Conservation (phyloP, 306 rosid genomes). For the Corylus heterophylla region DNA sequence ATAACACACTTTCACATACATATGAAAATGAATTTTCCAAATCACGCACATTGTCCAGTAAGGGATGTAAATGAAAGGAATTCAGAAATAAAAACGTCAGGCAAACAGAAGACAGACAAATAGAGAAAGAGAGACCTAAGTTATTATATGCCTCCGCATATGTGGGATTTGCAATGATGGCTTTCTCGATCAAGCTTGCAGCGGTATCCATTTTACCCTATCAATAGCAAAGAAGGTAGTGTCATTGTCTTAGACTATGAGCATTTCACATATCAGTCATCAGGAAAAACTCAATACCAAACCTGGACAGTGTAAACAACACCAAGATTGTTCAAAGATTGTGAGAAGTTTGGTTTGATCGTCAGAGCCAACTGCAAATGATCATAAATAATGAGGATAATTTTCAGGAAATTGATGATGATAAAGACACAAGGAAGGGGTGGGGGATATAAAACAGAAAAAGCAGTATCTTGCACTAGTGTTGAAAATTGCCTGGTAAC, state of each 20-base stretch:
- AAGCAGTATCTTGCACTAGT: background rate
- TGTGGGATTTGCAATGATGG: conserved; percentile 93
- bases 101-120: background rate
- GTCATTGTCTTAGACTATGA: conserved; percentile 18
- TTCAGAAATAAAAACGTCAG: conserved; percentile 7
- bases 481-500: conserved; percentile 80
- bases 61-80: background rate
- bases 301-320: conserved; percentile 99
- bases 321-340: conserved; percentile 97
- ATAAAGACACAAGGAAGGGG: background rate
- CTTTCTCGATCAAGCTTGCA: conserved; percentile 98
- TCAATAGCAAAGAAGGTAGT: conserved; percentile 31
- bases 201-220: conserved; percentile 99
- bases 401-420: background rate
- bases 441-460: background rate
- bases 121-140: conserved; percentile 56
- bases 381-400: conserved; percentile 15
- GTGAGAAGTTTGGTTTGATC: conserved; percentile 92
- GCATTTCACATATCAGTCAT: conserved; percentile 23
- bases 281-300: conserved; percentile 23
- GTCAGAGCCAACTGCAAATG: conserved; percentile 81
- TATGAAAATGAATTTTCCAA: conserved; percentile 21
- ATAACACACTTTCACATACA: background rate
- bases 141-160: conserved; percentile 98
- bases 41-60: conserved; percentile 3